Evolutionary conservation across 1,284 basidiomycete genomes (phyloP).

Genomic region (Austroboletus niveus): DNA sequence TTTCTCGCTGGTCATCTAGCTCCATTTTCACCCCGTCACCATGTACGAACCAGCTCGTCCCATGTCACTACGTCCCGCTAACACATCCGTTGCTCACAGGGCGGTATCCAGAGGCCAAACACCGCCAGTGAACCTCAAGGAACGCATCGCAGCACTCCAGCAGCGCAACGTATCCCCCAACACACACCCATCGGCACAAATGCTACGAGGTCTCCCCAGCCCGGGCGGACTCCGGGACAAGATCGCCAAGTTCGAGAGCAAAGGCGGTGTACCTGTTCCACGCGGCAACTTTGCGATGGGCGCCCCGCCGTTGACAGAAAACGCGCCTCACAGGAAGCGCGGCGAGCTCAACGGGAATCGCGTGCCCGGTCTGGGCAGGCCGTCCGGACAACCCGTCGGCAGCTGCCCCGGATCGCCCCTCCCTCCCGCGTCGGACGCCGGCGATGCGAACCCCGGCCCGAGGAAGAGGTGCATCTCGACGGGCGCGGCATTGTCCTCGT

Average conservation of each 20-base stretch:
- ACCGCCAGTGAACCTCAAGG: constrained; percentile 61
- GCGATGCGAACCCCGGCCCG: constrained; percentile 10
- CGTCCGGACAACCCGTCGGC: constrained; percentile 25
- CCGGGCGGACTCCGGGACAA: constrained; percentile 57
- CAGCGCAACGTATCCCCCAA: constrained; percentile 47
- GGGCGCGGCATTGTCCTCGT: constrained; percentile 18
- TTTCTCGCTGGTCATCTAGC: constrained; percentile 16
- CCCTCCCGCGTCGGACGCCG: constrained; percentile 6
- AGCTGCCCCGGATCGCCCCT: constrained; percentile 21
- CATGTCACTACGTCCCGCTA: constrained; percentile 7
- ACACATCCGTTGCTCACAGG: constrained; percentile 16
- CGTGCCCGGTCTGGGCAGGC: constrained; percentile 46
- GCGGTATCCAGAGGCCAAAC: constrained; percentile 39
- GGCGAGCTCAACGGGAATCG: constrained; percentile 74
- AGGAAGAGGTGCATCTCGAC: constrained; percentile 34
- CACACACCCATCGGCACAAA: constrained; percentile 33
- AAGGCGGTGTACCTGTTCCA: constrained; percentile 72
- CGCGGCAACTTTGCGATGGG: constrained; percentile 70
- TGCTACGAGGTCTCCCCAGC: constrained; percentile 24
- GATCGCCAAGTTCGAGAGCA: constrained; percentile 75
- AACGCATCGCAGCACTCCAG: constrained; percentile 73
- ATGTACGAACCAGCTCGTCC: constrained; percentile 19
- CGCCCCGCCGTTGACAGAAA: constrained; percentile 52
- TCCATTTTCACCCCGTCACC: constrained; percentile 6
- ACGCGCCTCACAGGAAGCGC: constrained; percentile 44